phyloP scores from a whole-genome alignment of 2,329 filamentous ascomycete species.

The Teratosphaeria zuluensis region DNA sequence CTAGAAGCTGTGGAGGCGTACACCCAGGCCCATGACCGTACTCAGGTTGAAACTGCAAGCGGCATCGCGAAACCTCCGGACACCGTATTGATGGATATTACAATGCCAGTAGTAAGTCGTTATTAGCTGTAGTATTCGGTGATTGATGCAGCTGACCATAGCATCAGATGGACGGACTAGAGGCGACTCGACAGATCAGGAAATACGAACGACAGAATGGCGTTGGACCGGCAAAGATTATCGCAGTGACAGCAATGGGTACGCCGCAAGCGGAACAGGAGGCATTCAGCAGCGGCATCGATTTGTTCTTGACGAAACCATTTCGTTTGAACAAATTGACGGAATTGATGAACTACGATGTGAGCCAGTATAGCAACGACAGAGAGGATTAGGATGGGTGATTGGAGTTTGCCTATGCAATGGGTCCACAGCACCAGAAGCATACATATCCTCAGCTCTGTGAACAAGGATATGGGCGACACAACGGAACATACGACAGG shows the following conservation, averaged over 20 bases:
- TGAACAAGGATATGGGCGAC: background rate
- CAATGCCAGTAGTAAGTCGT: constrained; percentile 3
- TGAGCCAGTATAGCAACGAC: background rate
- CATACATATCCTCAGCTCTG: background rate
- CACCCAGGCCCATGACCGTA: constrained; percentile 9
- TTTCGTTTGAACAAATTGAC: background rate
- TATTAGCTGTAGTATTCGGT: background rate
- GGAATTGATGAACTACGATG: background rate
- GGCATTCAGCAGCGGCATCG: constrained; percentile 21
- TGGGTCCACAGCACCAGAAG: background rate
- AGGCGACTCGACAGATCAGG: constrained; percentile 22
- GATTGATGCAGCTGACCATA: constrained; percentile 33
- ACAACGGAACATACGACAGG: too few relatives aligned
- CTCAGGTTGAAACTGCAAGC: constrained; percentile 8
- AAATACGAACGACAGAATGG: constrained; percentile 12
- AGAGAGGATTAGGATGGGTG: background rate
- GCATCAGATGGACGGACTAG: constrained; percentile 26
- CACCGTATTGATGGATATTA: background rate
- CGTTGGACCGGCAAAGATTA: constrained; percentile 9
- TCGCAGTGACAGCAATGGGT: constrained; percentile 26
- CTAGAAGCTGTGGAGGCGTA: constrained; percentile 9
- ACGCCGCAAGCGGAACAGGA: constrained; percentile 15
- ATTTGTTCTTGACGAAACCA: constrained; percentile 23
- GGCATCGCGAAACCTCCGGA: background rate
- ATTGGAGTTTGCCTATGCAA: background rate